Evolutionary conservation across 306 rosid species (phyloP).

Genomic region (Parietaria judaica): DNA sequence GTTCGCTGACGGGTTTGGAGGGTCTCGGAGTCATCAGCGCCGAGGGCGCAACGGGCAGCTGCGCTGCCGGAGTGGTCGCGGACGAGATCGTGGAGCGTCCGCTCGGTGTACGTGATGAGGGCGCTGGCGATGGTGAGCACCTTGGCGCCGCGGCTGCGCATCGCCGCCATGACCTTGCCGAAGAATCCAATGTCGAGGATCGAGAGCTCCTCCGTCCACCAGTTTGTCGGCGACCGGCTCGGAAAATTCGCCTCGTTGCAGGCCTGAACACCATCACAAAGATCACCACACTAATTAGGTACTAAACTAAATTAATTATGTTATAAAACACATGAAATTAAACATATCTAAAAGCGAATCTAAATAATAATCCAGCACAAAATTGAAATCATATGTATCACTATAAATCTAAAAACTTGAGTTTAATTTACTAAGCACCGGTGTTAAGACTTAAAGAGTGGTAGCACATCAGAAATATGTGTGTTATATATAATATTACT

Average conservation of each 20-base stretch:
- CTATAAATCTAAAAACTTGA: too few relatives aligned
- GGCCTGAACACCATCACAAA: conserved; percentile 14
- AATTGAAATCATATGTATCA: too few relatives aligned
- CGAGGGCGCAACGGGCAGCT: neutral
- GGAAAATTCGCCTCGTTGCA: conserved; percentile 68
- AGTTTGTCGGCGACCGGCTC: conserved; percentile 62
- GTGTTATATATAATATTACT: too few relatives aligned
- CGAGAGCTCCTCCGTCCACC: conserved; percentile 91
- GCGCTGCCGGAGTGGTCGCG: conserved; percentile 68
- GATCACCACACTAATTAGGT: too few relatives aligned
- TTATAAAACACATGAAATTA: too few relatives aligned
- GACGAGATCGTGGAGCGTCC: conserved; percentile 63
- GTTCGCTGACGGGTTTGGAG: conserved; percentile 35
- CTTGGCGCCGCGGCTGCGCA: conserved; percentile 58
- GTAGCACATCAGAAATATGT: too few relatives aligned
- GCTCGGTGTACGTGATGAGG: conserved; percentile 60
- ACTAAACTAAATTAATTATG: too few relatives aligned
- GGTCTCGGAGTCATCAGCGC: conserved; percentile 14
- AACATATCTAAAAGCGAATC: too few relatives aligned
- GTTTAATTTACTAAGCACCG: too few relatives aligned
- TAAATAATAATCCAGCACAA: too few relatives aligned
- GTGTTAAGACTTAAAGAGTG: too few relatives aligned
- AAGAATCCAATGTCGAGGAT: conserved; percentile 44
- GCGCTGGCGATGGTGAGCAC: conserved; percentile 44
- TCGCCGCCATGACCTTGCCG: conserved; percentile 40